Percentiles rank a stretch among this genome's conserved stretches.
These are phyloP conservation scores for Nemania diffusa DNA, from an alignment of 2,329 filamentous ascomycete species.

Conservation along the genomic window DNA sequence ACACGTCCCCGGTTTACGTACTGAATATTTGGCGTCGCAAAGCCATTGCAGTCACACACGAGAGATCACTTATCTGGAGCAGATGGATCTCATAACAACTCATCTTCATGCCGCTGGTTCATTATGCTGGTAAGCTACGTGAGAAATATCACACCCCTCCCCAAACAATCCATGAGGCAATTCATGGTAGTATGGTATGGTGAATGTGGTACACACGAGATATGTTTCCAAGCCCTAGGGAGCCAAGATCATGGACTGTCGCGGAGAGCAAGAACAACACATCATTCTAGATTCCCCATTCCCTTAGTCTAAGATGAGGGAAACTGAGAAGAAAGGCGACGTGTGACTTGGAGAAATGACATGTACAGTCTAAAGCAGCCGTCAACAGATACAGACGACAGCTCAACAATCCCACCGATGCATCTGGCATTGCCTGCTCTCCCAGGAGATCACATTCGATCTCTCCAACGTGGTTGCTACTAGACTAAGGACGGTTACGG, in stretches of 20 bases:
- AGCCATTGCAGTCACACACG: constrained; percentile 2
- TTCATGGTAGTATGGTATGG: neutral
- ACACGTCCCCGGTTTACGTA: constrained; percentile 18
- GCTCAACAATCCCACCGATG: constrained; percentile 12
- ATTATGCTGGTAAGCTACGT: constrained; percentile 21
- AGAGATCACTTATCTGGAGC: constrained; percentile 22
- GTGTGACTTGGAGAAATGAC: constrained; percentile 16
- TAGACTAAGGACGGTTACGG: constrained; percentile 14
- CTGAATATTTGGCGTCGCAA: constrained; percentile 5
- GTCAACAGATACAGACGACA: constrained; percentile 16
- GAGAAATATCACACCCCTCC: constrained; percentile 9
- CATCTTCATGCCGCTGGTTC: constrained; percentile 10
- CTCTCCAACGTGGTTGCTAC: constrained; percentile 24
- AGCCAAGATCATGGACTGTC: constrained; percentile 17
- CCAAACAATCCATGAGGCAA: constrained; percentile 2
- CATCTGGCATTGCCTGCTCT: constrained; percentile 14
- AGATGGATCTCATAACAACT: constrained; percentile 4
- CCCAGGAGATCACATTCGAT: constrained; percentile 4
- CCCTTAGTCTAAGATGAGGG: constrained; percentile 5
- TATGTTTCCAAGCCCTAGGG: constrained; percentile 10
- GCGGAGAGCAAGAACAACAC: constrained; percentile 26
- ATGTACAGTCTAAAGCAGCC: constrained; percentile 27
- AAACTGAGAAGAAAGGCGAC: constrained; percentile 18
- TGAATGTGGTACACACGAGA: constrained; percentile 22
- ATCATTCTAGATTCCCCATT: constrained; percentile 16